These are phyloP conservation scores for Sporormia fimetaria DNA, from an alignment of 495 filamentous ascomycete genomes.

Conservation along the genomic window DNA sequence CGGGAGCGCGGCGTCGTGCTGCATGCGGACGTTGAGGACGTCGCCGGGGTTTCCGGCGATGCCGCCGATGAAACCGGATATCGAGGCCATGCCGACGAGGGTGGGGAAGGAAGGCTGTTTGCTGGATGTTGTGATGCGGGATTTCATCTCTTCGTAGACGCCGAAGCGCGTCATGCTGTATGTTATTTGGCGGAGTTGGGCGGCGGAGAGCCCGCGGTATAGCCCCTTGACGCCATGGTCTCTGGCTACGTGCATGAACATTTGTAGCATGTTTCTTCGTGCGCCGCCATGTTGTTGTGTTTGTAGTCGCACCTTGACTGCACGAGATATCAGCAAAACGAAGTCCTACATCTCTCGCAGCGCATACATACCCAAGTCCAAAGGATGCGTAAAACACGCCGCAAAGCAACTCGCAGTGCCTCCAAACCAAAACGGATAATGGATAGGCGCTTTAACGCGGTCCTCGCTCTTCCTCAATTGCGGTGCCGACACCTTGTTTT, in stretches of 20 bases:
- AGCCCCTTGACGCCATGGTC: slow-evolving; percentile 59
- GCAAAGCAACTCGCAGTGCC: slow-evolving; percentile 85
- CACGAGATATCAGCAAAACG: slow-evolving; percentile 8
- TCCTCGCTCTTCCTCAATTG: slow-evolving; percentile 27
- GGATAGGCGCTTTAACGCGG: slow-evolving; percentile 28
- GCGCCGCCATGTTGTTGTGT: slow-evolving; percentile 38
- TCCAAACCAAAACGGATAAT: slow-evolving; percentile 76
- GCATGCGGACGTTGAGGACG: slow-evolving; percentile 96
- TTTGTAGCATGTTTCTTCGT: slow-evolving; percentile 61
- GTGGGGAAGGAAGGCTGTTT: slow-evolving; percentile 50
- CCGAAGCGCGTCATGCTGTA: slow-evolving; percentile 91
- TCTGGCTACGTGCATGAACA: slow-evolving; percentile 63
- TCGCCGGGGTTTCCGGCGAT: slow-evolving; percentile 89
- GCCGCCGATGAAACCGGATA: slow-evolving; percentile 81
- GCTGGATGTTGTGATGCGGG: slow-evolving; percentile 43
- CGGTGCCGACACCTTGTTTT: slow-evolving; percentile 23
- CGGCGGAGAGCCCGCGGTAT: slow-evolving; percentile 85
- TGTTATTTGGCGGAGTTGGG: slow-evolving; percentile 75
- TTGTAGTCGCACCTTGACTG: slow-evolving; percentile 54
- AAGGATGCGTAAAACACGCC: slow-evolving; percentile 78
- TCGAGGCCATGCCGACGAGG: slow-evolving; percentile 67
- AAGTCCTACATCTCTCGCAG: background rate
- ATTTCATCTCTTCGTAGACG: slow-evolving; percentile 86
- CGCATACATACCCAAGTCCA: slow-evolving; percentile 61
- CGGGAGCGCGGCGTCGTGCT: slow-evolving; percentile 80